These are phyloP conservation scores for Hypoxylon perforatum DNA, from an alignment of 495 filamentous ascomycete species.

Conservation along the genomic window DNA sequence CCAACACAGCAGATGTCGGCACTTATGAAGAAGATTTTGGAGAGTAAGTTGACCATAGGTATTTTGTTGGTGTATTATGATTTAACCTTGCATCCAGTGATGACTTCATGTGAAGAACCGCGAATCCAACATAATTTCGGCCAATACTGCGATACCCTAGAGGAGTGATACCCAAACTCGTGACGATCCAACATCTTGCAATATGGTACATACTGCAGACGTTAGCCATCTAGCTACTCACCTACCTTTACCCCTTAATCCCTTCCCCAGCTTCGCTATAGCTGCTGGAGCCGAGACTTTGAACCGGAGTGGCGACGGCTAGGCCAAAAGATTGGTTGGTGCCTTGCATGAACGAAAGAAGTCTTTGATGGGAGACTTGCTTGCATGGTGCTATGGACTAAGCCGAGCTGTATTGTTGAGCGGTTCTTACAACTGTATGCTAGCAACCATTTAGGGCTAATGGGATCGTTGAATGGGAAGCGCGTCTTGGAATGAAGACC, in stretches of 20 bases:
- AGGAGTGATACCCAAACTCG: slow-evolving; percentile 24
- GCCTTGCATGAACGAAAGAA: neutral
- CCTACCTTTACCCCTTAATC: slow-evolving; percentile 10
- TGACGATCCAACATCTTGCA: slow-evolving; percentile 15
- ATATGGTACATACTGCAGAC: slow-evolving; percentile 8
- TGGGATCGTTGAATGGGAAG: slow-evolving; percentile 11
- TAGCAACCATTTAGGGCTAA: slow-evolving; percentile 10
- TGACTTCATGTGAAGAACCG: slow-evolving; percentile 62
- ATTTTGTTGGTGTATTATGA: neutral
- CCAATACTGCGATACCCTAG: slow-evolving; percentile 14
- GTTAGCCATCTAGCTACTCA: slow-evolving; percentile 5
- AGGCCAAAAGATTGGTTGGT: neutral
- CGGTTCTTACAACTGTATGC: neutral
- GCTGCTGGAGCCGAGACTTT: neutral
- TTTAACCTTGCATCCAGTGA: slow-evolving; percentile 51
- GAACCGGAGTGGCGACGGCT: slow-evolving; percentile 4
- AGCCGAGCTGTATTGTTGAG: slow-evolving; percentile 21
- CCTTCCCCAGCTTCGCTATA: neutral
- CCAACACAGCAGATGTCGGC: slow-evolving; percentile 74
- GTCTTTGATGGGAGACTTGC: neutral
- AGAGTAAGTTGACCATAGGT: slow-evolving; percentile 68
- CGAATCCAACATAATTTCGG: slow-evolving; percentile 8
- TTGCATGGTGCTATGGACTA: slow-evolving; percentile 28
- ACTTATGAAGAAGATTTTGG: slow-evolving; percentile 82
- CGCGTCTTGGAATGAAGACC: slow-evolving; percentile 14